Conservation (phyloP, 2,329 filamentous ascomycete species). For the Escovopsis sp. region DNA sequence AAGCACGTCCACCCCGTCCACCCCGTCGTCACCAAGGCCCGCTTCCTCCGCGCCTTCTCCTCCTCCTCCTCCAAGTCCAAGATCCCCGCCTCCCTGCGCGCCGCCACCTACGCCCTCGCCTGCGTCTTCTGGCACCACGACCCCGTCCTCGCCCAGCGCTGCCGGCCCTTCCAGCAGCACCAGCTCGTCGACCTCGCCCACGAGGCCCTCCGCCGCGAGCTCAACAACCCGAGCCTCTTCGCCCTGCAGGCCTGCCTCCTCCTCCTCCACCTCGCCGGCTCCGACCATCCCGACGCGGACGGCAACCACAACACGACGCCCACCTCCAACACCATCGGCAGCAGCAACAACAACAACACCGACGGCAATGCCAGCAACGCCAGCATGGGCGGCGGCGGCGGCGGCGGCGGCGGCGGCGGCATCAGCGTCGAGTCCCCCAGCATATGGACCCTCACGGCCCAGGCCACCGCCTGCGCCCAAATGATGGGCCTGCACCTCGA, state of each 20-base stretch:
- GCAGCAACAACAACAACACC: too few relatives aligned
- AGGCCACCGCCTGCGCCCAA: conserved; percentile 28
- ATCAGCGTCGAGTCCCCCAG: conserved; percentile 30
- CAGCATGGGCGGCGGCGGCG: too few relatives aligned
- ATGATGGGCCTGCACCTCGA: conserved; percentile 31
- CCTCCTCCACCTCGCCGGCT: conserved; percentile 28
- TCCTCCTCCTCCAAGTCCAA: conserved; percentile 19
- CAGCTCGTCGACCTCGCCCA: conserved; percentile 26
- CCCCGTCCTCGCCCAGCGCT: conserved; percentile 12
- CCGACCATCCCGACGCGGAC: conserved; percentile 28
- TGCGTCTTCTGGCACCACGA: conserved; percentile 27
- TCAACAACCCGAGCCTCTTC: conserved; percentile 30
- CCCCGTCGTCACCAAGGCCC: conserved; percentile 27
- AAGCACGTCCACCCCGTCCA: conserved; percentile 28
- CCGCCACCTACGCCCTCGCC: conserved; percentile 28
- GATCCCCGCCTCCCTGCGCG: conserved; percentile 28
- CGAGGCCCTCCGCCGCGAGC: conserved; percentile 26
- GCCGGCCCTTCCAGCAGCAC: conserved; percentile 24
- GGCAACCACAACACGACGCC: conserved; percentile 29
- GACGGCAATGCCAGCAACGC: too few relatives aligned
- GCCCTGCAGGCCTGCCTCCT: conserved; percentile 31
- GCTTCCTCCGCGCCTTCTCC: conserved; percentile 25
- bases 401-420: too few relatives aligned
- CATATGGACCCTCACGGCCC: conserved; percentile 27
- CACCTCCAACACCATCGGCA: conserved; percentile 26